phyloP scores from a whole-genome alignment of 1,284 basidiomycete genomes.

The Sanghuangporus weigelae region DNA sequence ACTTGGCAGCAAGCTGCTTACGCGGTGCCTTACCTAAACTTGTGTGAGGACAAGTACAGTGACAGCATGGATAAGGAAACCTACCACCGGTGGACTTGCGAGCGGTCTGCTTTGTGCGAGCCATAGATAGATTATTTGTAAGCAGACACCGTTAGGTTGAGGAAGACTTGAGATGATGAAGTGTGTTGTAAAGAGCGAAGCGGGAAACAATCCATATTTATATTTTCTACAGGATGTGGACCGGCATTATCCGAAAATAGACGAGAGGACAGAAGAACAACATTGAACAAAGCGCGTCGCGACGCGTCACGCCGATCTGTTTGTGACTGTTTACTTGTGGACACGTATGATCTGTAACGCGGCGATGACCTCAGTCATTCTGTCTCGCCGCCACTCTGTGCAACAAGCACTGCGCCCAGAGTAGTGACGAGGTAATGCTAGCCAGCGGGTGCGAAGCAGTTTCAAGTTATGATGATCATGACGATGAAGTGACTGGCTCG shows the following conservation, averaged over 20 bases:
- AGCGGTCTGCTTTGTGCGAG: constrained; percentile 24
- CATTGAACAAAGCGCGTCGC: background rate
- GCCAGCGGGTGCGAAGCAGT: too few species aligned
- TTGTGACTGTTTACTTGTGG: background rate
- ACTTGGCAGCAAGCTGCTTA: constrained; percentile 62
- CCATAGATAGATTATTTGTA: constrained; percentile 2
- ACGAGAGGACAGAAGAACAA: background rate
- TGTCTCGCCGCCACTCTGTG: too few species aligned
- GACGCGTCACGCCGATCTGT: background rate
- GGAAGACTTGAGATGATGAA: constrained; percentile 7
- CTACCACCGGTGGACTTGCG: constrained; percentile 24
- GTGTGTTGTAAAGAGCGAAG: background rate
- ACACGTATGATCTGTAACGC: background rate
- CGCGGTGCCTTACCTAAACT: constrained; percentile 46
- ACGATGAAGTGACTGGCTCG: background rate
- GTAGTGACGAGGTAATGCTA: too few species aligned
- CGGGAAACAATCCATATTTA: constrained; percentile 3
- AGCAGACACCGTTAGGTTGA: background rate
- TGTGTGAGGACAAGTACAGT: background rate
- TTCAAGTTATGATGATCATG: too few species aligned
- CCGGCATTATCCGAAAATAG: background rate
- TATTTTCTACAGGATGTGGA: background rate
- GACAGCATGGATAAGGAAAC: constrained; percentile 14
- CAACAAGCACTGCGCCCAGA: too few species aligned
- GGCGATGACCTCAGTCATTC: background rate